Conservation (phyloP, 805 yeast species). For the Torulaspora gathmanii region DNA sequence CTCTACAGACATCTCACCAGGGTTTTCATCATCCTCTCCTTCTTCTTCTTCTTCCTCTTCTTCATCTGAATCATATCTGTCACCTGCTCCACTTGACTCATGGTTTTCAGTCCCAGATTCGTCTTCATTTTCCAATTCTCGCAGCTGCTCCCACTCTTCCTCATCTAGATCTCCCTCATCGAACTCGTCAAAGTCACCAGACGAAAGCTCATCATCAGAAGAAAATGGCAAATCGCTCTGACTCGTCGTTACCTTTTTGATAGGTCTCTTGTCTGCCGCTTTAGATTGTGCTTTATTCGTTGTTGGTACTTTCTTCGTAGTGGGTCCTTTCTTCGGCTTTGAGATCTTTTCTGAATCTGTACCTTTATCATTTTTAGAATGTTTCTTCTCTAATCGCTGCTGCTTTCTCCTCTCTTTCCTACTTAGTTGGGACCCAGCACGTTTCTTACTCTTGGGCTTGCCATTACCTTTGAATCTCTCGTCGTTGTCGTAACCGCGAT, state of each 20-base stretch:
- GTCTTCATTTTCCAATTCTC: slow-evolving; percentile 23
- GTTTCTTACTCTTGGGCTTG: slow-evolving; percentile 34
- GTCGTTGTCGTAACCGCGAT: slow-evolving; percentile 42
- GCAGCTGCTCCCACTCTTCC: slow-evolving; percentile 30
- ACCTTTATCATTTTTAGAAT: slow-evolving; percentile 3
- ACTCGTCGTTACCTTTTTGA: slow-evolving; percentile 4
- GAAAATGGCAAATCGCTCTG: slow-evolving; percentile 29
- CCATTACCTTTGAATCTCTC: slow-evolving; percentile 31
- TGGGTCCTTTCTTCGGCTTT: slow-evolving; percentile 2
- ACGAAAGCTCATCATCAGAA: slow-evolving; percentile 41
- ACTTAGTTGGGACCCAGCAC: slow-evolving; percentile 29
- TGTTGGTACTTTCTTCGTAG: slow-evolving; percentile 3
- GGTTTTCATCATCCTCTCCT: slow-evolving; percentile 1
- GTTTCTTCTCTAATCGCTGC: slow-evolving; percentile 36
- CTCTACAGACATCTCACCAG: slow-evolving; percentile 30
- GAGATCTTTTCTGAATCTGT: neutral
- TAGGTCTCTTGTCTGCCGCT: slow-evolving; percentile 11
- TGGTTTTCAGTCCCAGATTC: slow-evolving; percentile 9
- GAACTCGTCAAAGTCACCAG: slow-evolving; percentile 42
- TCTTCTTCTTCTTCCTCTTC: neutral
- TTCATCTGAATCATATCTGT: neutral
- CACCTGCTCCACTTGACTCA: slow-evolving; percentile 8
- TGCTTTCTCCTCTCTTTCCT: slow-evolving; percentile 44
- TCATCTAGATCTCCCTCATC: slow-evolving; percentile 38
- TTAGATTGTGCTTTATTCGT: slow-evolving; percentile 2